Conservation (phyloP, 192 early-diverging fungal species). For the Gigaspora rosea region DNA sequence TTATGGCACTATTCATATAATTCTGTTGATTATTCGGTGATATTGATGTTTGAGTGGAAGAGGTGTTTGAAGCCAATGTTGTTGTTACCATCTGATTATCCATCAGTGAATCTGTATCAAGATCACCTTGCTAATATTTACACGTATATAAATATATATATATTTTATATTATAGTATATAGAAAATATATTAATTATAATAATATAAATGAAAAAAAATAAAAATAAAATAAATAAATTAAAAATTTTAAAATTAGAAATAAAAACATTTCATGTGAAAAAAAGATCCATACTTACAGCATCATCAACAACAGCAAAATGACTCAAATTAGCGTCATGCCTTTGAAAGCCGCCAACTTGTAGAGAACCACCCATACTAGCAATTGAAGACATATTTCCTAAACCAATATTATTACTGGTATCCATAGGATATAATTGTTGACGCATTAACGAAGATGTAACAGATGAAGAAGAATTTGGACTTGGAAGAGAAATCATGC, state of each 20-base stretch:
- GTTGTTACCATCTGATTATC: not conserved
- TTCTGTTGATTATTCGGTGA: constrained; percentile 8
- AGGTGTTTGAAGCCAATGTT: not conserved
- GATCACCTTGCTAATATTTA: not conserved
- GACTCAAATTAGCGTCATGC: not conserved
- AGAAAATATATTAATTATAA: not conserved
- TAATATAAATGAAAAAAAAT: too few relatives aligned
- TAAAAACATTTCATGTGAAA: not conserved
- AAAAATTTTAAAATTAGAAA: not conserved
- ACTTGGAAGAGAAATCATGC: constrained; percentile 13
- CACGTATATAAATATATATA: not conserved
- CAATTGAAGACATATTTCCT: not conserved
- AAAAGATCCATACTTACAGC: not conserved
- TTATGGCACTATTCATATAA: constrained; percentile 1
- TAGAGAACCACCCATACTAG: too few relatives aligned
- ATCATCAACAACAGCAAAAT: constrained; percentile 5
- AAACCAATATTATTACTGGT: constrained; percentile 1
- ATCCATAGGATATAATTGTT: not conserved
- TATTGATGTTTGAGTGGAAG: constrained; percentile 13
- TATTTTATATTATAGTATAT: not conserved
- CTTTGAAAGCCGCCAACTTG: not conserved
- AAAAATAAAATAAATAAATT: too few relatives aligned
- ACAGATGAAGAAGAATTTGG: constrained; percentile 2
- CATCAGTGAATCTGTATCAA: not conserved
- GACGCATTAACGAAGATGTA: not conserved